phyloP scores from a whole-genome alignment of 306 rosid genomes.

The Carpinus fangiana region DNA sequence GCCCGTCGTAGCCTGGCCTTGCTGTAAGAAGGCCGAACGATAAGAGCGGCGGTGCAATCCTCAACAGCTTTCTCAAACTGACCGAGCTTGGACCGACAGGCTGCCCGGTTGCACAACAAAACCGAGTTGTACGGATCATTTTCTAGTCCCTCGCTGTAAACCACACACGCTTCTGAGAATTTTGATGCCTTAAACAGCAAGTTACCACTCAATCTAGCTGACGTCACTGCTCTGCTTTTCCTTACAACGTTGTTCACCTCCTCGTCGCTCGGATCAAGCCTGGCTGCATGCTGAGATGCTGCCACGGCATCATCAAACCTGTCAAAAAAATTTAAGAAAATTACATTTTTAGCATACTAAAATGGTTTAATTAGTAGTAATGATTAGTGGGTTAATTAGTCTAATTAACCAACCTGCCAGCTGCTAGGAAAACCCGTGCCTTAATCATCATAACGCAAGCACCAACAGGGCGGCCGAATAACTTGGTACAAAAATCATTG shows the following conservation, averaged over 20 bases:
- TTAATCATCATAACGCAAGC: conserved; percentile 62
- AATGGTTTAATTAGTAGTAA: too few relatives aligned
- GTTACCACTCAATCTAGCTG: conserved; percentile 85
- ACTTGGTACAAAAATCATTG: conserved; percentile 46
- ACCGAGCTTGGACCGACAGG: conserved; percentile 85
- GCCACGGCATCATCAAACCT: conserved; percentile 85
- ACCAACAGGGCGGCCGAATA: conserved; percentile 50
- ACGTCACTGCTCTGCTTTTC: conserved; percentile 57
- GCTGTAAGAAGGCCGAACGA: conserved; percentile 71
- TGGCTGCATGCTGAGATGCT: conserved; percentile 62
- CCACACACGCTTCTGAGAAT: conserved; percentile 62
- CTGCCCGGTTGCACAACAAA: conserved; percentile 88
- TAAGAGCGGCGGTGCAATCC: conserved; percentile 82
- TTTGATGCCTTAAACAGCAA: conserved; percentile 81
- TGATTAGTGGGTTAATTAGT: too few relatives aligned
- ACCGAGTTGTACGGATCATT: conserved; percentile 72
- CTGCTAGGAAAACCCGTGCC: conserved; percentile 68
- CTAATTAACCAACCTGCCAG: conserved; percentile 61
- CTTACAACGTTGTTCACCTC: conserved; percentile 56
- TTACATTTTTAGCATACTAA: neutral
- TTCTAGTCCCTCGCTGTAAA: conserved; percentile 84
- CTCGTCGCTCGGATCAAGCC: conserved; percentile 60
- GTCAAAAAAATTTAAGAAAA: conserved; percentile 10
- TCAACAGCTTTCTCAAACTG: conserved; percentile 93
- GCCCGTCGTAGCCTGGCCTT: conserved; percentile 92